phyloP scores from a whole-genome alignment of 257 asterid genomes.

The Striga asiatica region DNA sequence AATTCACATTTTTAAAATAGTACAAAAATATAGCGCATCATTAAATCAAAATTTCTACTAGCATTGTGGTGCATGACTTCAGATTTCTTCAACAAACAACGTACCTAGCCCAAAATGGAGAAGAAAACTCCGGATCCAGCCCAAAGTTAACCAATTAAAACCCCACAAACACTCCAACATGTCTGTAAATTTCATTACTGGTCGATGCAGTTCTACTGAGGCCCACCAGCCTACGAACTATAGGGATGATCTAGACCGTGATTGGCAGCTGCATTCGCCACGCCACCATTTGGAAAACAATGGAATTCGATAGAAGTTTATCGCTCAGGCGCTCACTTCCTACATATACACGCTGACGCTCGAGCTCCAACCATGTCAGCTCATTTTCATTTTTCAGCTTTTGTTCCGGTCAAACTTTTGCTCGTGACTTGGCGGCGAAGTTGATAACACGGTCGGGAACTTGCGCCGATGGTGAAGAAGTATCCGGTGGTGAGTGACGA shows the following conservation, averaged over 20 bases:
- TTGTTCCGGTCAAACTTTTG: neutral
- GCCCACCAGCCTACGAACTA: neutral
- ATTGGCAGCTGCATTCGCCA: constrained; percentile 5
- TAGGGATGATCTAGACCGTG: constrained; percentile 12
- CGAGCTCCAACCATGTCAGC: neutral
- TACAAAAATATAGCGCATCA: too few relatives aligned
- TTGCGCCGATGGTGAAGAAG: constrained; percentile 37
- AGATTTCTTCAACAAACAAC: too few relatives aligned
- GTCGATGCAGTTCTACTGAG: too few relatives aligned
- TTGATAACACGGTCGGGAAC: neutral
- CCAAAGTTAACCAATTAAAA: too few relatives aligned
- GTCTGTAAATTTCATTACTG: too few relatives aligned
- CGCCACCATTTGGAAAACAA: constrained; percentile 16
- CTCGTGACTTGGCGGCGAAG: neutral
- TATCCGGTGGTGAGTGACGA: constrained; percentile 52
- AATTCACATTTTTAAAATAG: too few relatives aligned
- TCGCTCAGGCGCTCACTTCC: constrained; percentile 8
- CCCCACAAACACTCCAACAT: too few relatives aligned
- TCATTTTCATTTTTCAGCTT: neutral
- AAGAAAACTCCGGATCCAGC: too few relatives aligned
- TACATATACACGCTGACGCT: neutral
- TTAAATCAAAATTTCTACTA: too few relatives aligned
- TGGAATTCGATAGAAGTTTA: constrained; percentile 30
- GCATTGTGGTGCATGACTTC: too few relatives aligned
- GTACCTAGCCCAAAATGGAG: too few relatives aligned